Evolutionary conservation across 31 red algal genomes (phyloP).

Genomic region (Odonthalia washingtoniensis): DNA sequence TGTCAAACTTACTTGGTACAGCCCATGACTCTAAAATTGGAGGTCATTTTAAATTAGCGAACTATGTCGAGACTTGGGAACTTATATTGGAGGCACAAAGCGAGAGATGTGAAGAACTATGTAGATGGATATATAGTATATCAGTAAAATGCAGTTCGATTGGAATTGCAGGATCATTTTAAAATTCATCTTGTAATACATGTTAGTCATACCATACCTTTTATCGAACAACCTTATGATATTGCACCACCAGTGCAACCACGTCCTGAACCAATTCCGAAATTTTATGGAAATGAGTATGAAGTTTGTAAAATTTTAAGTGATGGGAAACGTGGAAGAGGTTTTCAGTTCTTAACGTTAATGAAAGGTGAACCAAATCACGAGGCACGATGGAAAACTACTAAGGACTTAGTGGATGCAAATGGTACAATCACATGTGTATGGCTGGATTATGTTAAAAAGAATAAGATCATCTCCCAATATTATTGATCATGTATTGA

Average conservation of each 20-base stretch:
- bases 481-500: conserved; percentile 9
- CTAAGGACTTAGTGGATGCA: conserved; percentile 15
- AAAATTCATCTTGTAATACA: conserved; percentile 1
- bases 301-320: neutral
- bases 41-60: too few relatives aligned
- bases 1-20: too few relatives aligned
- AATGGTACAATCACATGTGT: neutral
- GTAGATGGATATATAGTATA: too few relatives aligned
- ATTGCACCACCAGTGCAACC: neutral
- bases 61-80: too few relatives aligned
- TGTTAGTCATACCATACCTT: neutral
- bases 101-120: too few relatives aligned
- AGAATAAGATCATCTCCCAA: neutral
- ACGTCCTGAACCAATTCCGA: neutral
- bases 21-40: too few relatives aligned
- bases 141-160: neutral
- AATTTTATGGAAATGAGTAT: neutral
- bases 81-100: too few relatives aligned
- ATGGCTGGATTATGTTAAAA: neutral
- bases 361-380: conserved; percentile 20
- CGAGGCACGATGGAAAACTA: conserved; percentile 13
- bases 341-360: conserved; percentile 24
- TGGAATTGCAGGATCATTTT: neutral
- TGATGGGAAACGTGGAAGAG: conserved; percentile 37
- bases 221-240: neutral